Evolutionary conservation across 1,139 yeast species (phyloP).

Genomic region (Pichia sp.): DNA sequence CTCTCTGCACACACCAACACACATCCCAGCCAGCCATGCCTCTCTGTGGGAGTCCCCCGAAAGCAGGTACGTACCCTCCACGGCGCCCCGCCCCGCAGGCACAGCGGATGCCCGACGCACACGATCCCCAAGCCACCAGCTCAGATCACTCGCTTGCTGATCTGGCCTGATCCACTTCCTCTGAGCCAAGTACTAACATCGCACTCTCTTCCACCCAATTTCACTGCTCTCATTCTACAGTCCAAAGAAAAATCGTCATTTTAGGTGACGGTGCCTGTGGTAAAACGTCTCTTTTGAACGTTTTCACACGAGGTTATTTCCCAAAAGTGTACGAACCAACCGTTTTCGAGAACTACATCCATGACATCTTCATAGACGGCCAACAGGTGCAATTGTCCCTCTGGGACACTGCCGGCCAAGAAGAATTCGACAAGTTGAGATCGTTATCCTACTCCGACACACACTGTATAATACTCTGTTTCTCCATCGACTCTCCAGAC

Average conservation of each 20-base stretch:
- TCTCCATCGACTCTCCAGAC: slow-evolving; percentile 68
- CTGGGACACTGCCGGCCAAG: slow-evolving; percentile 99
- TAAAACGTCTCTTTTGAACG: slow-evolving; percentile 86
- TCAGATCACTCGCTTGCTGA: too few relatives aligned
- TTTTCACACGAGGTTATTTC: slow-evolving; percentile 85
- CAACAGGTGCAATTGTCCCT: slow-evolving; percentile 84
- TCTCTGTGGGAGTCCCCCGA: slow-evolving; percentile 66
- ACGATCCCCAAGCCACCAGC: too few relatives aligned
- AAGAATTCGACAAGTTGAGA: slow-evolving; percentile 75
- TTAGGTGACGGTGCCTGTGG: slow-evolving; percentile 98
- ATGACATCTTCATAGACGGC: slow-evolving; percentile 91
- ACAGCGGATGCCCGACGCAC: too few relatives aligned
- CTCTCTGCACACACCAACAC: too few relatives aligned
- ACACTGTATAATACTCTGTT: slow-evolving; percentile 68
- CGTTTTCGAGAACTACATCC: slow-evolving; percentile 91
- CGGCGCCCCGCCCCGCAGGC: too few relatives aligned
- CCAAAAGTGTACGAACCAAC: slow-evolving; percentile 91
- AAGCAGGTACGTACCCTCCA: slow-evolving; percentile 48
- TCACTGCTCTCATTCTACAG: slow-evolving; percentile 23
- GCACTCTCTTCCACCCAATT: neutral
- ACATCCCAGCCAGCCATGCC: slow-evolving; percentile 53
- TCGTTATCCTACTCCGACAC: slow-evolving; percentile 78
- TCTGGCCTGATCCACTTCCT: too few relatives aligned
- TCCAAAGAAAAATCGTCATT: slow-evolving; percentile 85
- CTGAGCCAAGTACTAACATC: slow-evolving; percentile 8